Evolutionary conservation across 768 basidiomycete genomes (phyloP).

Genomic region (Naganishia onofrii): DNA sequence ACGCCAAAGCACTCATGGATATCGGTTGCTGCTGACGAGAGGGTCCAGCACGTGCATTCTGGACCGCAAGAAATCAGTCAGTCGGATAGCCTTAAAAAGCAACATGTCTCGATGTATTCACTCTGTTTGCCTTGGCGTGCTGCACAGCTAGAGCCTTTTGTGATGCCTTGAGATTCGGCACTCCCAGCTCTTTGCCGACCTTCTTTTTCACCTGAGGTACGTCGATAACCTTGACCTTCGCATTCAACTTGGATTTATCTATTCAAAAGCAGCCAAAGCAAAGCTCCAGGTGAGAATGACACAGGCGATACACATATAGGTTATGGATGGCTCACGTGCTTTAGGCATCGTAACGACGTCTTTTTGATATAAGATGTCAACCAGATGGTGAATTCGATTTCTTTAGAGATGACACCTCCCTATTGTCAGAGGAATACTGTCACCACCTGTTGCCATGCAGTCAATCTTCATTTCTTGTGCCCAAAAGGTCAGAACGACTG

Average conservation of each 20-base stretch:
- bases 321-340: constrained; percentile 36
- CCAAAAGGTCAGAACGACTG: background rate
- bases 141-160: constrained; percentile 59
- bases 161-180: constrained; percentile 75
- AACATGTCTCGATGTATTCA: background rate
- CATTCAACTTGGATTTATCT: constrained; percentile 26
- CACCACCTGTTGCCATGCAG: too few relatives aligned
- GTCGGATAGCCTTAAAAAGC: background rate
- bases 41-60: constrained; percentile 36
- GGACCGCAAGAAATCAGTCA: background rate
- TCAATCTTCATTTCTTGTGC: background rate
- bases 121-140: constrained; percentile 31
- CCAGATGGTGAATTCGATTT: too few relatives aligned
- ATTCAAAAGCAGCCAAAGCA: background rate
- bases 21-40: constrained; percentile 5
- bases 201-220: constrained; percentile 32
- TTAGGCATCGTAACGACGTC: constrained; percentile 35
- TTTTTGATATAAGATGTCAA: too few relatives aligned
- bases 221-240: constrained; percentile 26
- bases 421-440: too few relatives aligned
- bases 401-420: background rate
- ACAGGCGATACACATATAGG: background rate
- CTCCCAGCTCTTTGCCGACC: constrained; percentile 70
- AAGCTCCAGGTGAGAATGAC: background rate
- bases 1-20: constrained; percentile 21